Evolutionary conservation across 1,139 yeast genomes (phyloP).

Genomic region (Suhomyces bolitotheri): DNA sequence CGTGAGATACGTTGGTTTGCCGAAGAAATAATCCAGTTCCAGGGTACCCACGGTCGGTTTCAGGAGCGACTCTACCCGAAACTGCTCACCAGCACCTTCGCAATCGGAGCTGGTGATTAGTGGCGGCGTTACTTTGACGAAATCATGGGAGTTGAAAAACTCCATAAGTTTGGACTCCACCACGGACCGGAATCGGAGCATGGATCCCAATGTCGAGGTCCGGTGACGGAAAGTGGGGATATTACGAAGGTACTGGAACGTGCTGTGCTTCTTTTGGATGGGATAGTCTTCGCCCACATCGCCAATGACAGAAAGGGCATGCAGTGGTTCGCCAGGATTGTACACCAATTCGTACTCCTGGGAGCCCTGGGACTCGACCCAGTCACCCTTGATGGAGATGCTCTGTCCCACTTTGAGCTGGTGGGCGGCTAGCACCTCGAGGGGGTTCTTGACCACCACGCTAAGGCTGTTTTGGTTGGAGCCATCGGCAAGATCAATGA

Average conservation of each 20-base stretch:
- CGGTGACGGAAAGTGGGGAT: conserved; percentile 80
- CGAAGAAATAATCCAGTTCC: conserved; percentile 53
- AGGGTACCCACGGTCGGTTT: conserved; percentile 4
- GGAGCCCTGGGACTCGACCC: conserved; percentile 32
- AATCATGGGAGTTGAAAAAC: conserved; percentile 56
- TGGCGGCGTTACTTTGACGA: conserved; percentile 82
- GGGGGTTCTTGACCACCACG: conserved; percentile 50
- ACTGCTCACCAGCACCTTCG: conserved; percentile 97
- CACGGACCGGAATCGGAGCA: conserved; percentile 70
- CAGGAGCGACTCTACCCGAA: conserved; percentile 45
- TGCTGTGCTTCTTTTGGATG: conserved; percentile 74
- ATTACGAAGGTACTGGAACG: conserved; percentile 64
- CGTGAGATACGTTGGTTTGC: conserved; percentile 67
- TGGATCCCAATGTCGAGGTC: conserved; percentile 61
- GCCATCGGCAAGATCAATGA: conserved; percentile 81
- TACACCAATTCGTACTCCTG: conserved; percentile 37
- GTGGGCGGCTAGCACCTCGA: conserved; percentile 47
- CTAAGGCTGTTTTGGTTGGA: conserved; percentile 55
- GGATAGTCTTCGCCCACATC: conserved; percentile 68
- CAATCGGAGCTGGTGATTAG: conserved; percentile 87
- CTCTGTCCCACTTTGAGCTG: conserved; percentile 48
- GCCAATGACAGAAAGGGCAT: conserved; percentile 42
- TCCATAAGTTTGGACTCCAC: conserved; percentile 55
- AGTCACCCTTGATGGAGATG: conserved; percentile 35
- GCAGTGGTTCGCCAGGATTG: conserved; percentile 24